phyloP scores from a whole-genome alignment of 331 rosid species.

The Acacia concinna region DNA sequence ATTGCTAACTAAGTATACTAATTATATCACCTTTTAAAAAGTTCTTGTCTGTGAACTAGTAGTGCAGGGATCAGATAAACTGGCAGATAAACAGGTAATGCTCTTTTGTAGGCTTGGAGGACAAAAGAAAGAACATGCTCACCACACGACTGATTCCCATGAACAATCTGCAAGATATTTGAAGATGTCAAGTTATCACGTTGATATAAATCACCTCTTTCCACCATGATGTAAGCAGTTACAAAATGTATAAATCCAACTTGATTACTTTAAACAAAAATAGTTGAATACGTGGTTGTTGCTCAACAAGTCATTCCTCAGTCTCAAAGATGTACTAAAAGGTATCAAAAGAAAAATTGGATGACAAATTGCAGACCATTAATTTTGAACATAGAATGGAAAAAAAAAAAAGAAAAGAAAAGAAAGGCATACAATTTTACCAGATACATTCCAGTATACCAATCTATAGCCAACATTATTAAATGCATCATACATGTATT shows the following conservation, averaged over 20 bases:
- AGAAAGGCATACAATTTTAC: slow-evolving; percentile 3
- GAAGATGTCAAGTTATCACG: slow-evolving; percentile 22
- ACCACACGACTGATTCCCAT: slow-evolving; percentile 80
- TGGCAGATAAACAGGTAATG: slow-evolving; percentile 92
- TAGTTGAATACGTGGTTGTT: neutral
- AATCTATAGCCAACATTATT: neutral
- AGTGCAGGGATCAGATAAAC: slow-evolving; percentile 94
- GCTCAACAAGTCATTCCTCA: neutral
- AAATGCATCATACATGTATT: slow-evolving; percentile 21
- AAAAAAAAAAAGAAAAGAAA: neutral
- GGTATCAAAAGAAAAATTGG: neutral
- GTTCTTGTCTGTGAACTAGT: slow-evolving; percentile 86
- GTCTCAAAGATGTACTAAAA: slow-evolving; percentile 18
- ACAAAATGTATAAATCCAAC: neutral
- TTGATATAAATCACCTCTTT: slow-evolving; percentile 12
- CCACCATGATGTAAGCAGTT: neutral
- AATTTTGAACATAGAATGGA: neutral
- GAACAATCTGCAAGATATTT: slow-evolving; percentile 73
- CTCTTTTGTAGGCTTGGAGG: slow-evolving; percentile 84
- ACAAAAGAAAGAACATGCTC: slow-evolving; percentile 76
- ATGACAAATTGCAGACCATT: neutral
- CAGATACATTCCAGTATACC: neutral
- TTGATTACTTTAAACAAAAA: neutral
- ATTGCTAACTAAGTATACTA: slow-evolving; percentile 1
- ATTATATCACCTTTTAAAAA: slow-evolving; percentile 64